Base-by-base conservation (phyloP, 176 grass and related monocot species). In the Musa acuminata region DNA sequence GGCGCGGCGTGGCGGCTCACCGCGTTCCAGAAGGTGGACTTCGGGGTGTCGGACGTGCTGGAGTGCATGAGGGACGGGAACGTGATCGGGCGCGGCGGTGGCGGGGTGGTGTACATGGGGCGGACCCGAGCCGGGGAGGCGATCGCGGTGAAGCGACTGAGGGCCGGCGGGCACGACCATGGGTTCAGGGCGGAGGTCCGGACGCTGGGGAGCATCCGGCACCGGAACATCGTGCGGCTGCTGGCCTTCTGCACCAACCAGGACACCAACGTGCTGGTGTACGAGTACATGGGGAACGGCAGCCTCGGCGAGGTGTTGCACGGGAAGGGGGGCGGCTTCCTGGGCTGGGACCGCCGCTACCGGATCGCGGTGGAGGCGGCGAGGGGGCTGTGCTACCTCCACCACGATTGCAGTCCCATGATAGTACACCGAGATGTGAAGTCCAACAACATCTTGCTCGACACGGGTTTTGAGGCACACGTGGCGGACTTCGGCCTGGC, bases 381-480 rank as follows among this genome's bases (percentile, higher is more conserved):
- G 58, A 67, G 96, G 8, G 96, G 96, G 4, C 82, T 99, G 1
- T 99, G 95, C 82, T 99, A 99, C 83, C 82, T 94, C 12, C 95
- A 99, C 86, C 95, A 99, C 53, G 95, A 99, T 80, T 99, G 91
- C 64, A 72, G 82, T 0, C 90, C 90, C 3, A 91, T 91, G 76
- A 99, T 94, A 83, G 86, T 99, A 16, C 95, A 99, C 77, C 88
- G 95, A 1, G 95, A 99, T 80, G 90, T 99, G n/a, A 99, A 99
- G 84, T 94, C 88, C 67, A 99, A 99, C 83, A 99, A 99, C 82
- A 99, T 94, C 70, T 76, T 99, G 12, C 84, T 98, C 1, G 90
- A 83, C 0, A 84, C 85, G 51, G 35, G 82, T 77, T 74, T 85
- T n/a, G 93, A 99, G 79, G 95, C 95, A 2, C 95, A 91, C 74